Percentiles rank a stretch among this genome's conserved stretches.
Evolutionary conservation across 257 asterid species (phyloP).

Genomic region (Capsicum chinense): DNA sequence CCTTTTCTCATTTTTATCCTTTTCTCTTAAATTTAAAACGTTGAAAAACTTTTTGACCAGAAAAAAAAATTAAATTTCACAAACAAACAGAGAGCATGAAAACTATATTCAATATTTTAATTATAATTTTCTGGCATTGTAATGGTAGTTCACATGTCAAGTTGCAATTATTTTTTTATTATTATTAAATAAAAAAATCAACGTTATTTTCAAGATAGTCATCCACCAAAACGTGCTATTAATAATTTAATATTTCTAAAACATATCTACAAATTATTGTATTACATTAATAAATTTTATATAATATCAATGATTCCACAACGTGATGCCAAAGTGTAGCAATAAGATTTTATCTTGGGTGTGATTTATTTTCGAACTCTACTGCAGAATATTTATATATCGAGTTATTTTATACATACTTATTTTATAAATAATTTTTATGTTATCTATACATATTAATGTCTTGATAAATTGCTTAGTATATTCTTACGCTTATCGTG

Average conservation of each 20-base stretch:
- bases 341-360: neutral
- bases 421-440: no score
- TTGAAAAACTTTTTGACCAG: neutral
- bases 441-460: no score
- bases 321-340: neutral
- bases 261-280: neutral
- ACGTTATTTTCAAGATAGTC: slow-evolving; percentile 32
- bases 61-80: neutral
- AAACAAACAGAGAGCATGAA: neutral
- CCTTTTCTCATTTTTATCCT: neutral
- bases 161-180: slow-evolving; percentile 8
- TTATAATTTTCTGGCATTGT: slow-evolving; percentile 19
- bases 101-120: slow-evolving; percentile 13
- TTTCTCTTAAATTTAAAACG: neutral
- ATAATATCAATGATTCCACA: neutral
- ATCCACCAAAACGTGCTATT: slow-evolving; percentile 40
- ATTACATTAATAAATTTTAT: neutral
- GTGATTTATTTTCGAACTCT: no score
- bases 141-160: slow-evolving; percentile 28
- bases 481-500: no score
- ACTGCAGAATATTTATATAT: no score
- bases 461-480: no score
- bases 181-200: neutral
- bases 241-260: slow-evolving; percentile 21
- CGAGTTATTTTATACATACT: no score